Percentiles rank a stretch among this genome's conserved stretches.
phyloP scores from a whole-genome alignment of 768 basidiomycete genomes.

The Suillus weaverae region DNA sequence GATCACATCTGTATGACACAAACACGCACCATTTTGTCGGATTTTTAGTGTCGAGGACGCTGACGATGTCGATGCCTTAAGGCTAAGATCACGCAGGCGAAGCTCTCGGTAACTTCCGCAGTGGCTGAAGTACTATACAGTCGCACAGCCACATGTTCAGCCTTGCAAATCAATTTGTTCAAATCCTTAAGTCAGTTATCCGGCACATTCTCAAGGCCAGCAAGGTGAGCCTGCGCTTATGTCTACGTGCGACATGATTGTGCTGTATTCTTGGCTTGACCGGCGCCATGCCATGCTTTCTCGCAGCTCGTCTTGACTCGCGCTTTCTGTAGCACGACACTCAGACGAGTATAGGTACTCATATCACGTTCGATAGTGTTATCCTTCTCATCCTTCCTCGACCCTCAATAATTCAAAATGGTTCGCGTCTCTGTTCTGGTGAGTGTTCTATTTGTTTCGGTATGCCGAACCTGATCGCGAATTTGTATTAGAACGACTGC shows the following conservation, averaged over 20 bases:
- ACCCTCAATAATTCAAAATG: constrained; percentile 49
- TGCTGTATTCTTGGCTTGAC: not conserved
- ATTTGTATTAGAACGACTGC: constrained; percentile 53
- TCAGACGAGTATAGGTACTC: constrained; percentile 66
- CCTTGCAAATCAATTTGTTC: not conserved
- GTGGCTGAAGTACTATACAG: constrained; percentile 40
- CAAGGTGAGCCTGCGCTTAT: constrained; percentile 47
- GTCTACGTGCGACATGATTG: not conserved
- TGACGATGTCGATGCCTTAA: constrained; percentile 19
- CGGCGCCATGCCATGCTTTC: constrained; percentile 13
- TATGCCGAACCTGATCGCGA: not conserved
- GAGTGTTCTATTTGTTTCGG: constrained; percentile 22
- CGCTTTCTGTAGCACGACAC: constrained; percentile 81
- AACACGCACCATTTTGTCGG: constrained; percentile 50
- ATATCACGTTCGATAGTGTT: constrained; percentile 30
- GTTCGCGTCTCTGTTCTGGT: constrained; percentile 85
- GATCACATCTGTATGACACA: constrained; percentile 11
- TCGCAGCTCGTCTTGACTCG: constrained; percentile 64
- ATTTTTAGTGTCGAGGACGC: constrained; percentile 25
- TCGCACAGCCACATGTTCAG: constrained; percentile 12
- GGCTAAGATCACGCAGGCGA: not conserved
- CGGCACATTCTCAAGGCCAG: constrained; percentile 16
- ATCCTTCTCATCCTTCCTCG: constrained; percentile 15
- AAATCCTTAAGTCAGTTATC: constrained; percentile 9
- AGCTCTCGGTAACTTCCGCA: constrained; percentile 26